Evolutionary conservation across 169 alveolate species (phyloP).

Genomic region (Amoebophrya sp.): DNA sequence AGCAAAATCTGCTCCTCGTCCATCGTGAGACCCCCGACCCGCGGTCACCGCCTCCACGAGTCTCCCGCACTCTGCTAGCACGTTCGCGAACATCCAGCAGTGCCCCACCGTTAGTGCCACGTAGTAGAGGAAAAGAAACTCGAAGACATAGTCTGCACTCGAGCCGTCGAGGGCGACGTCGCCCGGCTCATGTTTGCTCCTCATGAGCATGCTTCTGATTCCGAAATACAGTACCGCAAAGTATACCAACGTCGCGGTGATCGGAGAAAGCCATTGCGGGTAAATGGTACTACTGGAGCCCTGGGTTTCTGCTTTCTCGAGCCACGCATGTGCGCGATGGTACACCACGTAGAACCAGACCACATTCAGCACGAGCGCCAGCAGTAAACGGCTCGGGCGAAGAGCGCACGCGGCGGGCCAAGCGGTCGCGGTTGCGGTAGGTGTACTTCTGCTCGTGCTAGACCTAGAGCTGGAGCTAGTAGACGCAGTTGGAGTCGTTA

Average conservation of each 20-base stretch:
- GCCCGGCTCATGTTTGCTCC: too few species aligned
- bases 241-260: background rate
- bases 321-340: background rate
- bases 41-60: background rate
- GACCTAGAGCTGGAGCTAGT: too few species aligned
- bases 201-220: background rate
- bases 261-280: background rate
- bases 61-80: background rate
- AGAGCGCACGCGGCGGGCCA: background rate
- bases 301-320: background rate
- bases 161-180: too few species aligned
- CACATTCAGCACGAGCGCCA: background rate
- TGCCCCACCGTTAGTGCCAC: background rate
- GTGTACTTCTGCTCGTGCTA: too few species aligned
- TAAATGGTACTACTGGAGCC: background rate
- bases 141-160: background rate
- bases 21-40: too few species aligned
- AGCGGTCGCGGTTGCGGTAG: too few species aligned
- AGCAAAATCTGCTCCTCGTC: too few species aligned
- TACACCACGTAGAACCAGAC: background rate
- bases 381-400: background rate
- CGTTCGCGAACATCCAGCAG: background rate
- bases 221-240: background rate
- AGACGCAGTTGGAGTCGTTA: too few species aligned
- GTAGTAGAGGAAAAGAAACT: background rate